Evolutionary conservation across 2,329 filamentous ascomycete species (phyloP), one percentile per base, ranked within the genome.

Genomic region (Blastomyces gilchristii): DNA sequence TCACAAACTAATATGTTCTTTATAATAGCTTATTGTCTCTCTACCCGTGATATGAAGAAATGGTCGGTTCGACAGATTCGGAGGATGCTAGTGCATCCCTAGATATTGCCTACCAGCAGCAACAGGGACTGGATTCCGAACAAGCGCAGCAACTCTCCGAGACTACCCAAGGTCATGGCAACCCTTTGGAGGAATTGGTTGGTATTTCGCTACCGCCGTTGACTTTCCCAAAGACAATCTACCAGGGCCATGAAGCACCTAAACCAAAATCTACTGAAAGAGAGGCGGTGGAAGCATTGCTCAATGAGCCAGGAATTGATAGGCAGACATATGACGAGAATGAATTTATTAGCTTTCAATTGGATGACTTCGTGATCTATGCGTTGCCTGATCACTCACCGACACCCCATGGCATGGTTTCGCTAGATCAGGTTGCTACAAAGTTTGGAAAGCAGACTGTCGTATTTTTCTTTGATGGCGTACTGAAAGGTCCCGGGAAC

Each of bases 361-460:
- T 89, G 0, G 75, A 85, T 11, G 71, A 83, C 1, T 89, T 89
- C 68, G 77, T 78, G 2, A 74, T 88, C 1, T 89, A 88, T 68
- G 72, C 79, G 12, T 45, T 62, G n/a, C 43, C 31, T 69, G 70
- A 2, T 61, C 80, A 56, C 66, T 68, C 0, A 1, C 31, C 53
- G 0, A 37, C 65, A 0, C 77, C 79, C 61, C 70, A 74, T 58
- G 84, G 87, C 65, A 78, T 89, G 69, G 75, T 80, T 5, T 75
- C 83, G 0, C 73, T 88, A 0, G 80, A 87, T 28, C 73, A 82
- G 9, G 75, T 87, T 0, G 73, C 78, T 2, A 78, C 75, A 0
- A 73, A 71, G 18, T 71, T 67, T 0, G 75, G 71, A 25, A 59
- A 28, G 9, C 25, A 0, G 74, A 72, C 49, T 71, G 69, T 18